Percentiles rank a stretch among this genome's conserved stretches.
phyloP scores from a whole-genome alignment of 2,329 filamentous ascomycete genomes.

The Colletotrichum sp. region DNA sequence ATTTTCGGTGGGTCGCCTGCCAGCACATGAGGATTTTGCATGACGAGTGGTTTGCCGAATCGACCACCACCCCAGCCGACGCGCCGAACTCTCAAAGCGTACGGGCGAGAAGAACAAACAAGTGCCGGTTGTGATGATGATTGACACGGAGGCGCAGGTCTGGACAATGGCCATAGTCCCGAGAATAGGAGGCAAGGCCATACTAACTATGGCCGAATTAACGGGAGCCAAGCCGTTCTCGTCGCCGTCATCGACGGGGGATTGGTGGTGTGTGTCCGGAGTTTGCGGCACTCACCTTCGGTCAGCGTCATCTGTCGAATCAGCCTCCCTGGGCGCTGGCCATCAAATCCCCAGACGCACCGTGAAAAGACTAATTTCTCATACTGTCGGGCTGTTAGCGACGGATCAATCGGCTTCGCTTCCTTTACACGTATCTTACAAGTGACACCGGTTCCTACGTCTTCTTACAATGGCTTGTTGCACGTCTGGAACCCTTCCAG shows the following conservation, averaged over 20 bases:
- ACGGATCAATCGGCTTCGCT: conserved; percentile 4
- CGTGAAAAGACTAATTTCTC: conserved; percentile 5
- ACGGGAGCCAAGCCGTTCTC: conserved; percentile 1
- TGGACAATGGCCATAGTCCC: not conserved
- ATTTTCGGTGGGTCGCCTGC: not conserved
- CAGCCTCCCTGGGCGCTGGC: not conserved
- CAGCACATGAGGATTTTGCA: not conserved
- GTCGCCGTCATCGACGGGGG: conserved; percentile 10
- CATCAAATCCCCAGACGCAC: conserved; percentile 4
- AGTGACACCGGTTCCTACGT: not conserved
- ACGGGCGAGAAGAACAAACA: not conserved
- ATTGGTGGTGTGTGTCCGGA: conserved; percentile 9
- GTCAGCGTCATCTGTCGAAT: conserved; percentile 15
- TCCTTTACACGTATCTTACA: not conserved
- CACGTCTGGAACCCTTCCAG: not conserved
- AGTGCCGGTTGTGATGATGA: not conserved
- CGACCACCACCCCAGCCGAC: not conserved
- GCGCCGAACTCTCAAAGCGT: not conserved
- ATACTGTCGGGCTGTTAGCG: conserved; percentile 10
- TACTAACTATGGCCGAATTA: not conserved
- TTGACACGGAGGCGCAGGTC: not conserved
- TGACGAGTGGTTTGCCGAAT: not conserved
- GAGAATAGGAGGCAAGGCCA: not conserved
- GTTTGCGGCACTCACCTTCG: conserved; percentile 12
- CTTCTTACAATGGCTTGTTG: not conserved